Conservation (phyloP, 345 rosid species). For the Camelina hispida region DNA sequence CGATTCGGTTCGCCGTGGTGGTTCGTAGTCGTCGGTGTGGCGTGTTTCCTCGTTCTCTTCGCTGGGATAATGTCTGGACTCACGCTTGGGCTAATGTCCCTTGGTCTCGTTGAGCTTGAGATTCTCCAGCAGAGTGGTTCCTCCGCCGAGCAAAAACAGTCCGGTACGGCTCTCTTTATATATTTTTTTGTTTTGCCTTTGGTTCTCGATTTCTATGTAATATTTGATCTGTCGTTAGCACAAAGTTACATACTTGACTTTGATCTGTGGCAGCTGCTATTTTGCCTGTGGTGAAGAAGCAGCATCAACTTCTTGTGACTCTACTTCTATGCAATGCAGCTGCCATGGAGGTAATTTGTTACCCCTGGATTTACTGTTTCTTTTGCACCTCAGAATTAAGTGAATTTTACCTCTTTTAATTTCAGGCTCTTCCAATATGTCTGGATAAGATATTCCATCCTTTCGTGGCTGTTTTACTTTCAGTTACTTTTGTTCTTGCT, state of each 20-base stretch:
- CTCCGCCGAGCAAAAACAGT: constrained; percentile 63
- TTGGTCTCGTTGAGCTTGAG: constrained; percentile 76
- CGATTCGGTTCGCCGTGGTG: constrained; percentile 60
- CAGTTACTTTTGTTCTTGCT: constrained; percentile 81
- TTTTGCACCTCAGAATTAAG: neutral
- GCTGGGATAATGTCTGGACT: constrained; percentile 85
- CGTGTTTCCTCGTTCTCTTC: constrained; percentile 73
- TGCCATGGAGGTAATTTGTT: constrained; percentile 70
- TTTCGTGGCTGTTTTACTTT: constrained; percentile 77
- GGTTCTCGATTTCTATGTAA: neutral
- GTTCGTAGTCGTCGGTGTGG: constrained; percentile 66
- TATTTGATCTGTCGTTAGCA: neutral
- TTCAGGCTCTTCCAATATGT: constrained; percentile 82
- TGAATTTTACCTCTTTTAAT: constrained; percentile 6
- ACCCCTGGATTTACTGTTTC: neutral
- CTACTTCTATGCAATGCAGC: constrained; percentile 81
- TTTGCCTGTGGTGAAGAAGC: constrained; percentile 79
- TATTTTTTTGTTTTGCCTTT: neutral
- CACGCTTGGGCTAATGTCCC: constrained; percentile 75
- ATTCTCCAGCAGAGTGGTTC: constrained; percentile 71
- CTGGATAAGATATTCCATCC: constrained; percentile 82
- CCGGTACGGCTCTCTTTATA: constrained; percentile 44
- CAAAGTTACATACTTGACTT: neutral
- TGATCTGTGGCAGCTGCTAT: constrained; percentile 54
- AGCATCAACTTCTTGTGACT: constrained; percentile 84